Conservation (phyloP, 2,329 filamentous ascomycete genomes). For the Fusarium abutilonis region DNA sequence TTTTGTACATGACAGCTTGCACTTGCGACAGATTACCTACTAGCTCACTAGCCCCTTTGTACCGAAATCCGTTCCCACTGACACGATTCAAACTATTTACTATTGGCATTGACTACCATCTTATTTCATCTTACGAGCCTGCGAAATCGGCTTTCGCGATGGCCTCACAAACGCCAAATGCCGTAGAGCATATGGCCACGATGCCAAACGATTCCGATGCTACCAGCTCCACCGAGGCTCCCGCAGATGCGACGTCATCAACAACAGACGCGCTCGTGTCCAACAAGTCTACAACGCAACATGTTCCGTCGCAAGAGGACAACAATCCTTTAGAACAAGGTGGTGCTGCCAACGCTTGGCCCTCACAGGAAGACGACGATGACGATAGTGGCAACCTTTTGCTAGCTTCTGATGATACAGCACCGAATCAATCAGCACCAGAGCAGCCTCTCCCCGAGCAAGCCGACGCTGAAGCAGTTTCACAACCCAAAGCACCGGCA, state of each 20-base stretch:
- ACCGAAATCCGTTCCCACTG: constrained; percentile 36
- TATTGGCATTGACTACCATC: constrained; percentile 35
- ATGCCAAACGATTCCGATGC: constrained; percentile 51
- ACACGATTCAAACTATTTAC: constrained; percentile 40
- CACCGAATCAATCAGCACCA: constrained; percentile 12
- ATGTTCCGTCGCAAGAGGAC: constrained; percentile 25
- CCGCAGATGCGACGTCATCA: constrained; percentile 40
- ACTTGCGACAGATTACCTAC: constrained; percentile 35
- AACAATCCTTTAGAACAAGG: constrained; percentile 7
- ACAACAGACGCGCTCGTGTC: constrained; percentile 21
- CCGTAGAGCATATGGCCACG: constrained; percentile 55
- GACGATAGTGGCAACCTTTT: constrained; percentile 41
- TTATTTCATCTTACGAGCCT: constrained; percentile 24
- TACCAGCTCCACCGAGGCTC: constrained; percentile 31
- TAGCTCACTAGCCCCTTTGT: constrained; percentile 41
- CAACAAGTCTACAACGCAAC: constrained; percentile 13
- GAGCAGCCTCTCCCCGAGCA: constrained; percentile 25
- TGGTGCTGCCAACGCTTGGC: constrained; percentile 31
- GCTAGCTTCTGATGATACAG: constrained; percentile 39
- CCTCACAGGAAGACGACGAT: constrained; percentile 38
- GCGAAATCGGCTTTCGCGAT: constrained; percentile 46
- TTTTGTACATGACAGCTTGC: constrained; percentile 47
- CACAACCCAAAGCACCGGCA: constrained; percentile 44
- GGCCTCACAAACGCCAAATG: constrained; percentile 50
- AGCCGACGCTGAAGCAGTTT: constrained; percentile 22